Evolutionary conservation across 2,329 filamentous ascomycete species (phyloP), one percentile per base, ranked within the genome.

Genomic region (Podosphaera leucotricha): DNA sequence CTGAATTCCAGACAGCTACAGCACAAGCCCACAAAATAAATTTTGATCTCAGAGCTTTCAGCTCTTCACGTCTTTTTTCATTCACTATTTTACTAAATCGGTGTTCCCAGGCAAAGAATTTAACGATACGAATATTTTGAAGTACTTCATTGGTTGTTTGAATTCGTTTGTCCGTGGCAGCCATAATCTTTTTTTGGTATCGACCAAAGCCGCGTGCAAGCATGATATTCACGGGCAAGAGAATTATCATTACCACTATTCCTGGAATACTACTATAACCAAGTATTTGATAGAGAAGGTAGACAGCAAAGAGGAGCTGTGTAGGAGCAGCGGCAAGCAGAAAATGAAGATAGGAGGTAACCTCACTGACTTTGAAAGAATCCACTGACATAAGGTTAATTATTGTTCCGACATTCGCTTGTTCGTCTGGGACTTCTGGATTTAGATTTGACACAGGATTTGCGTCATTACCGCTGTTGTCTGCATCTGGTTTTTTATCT

Each of bases 381-480:
- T 98, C 92, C 36, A 98, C 92, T 10, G 90, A 92, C 90, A 98
- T 98, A 51, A 98, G 67, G 60, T 95, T 98, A 65, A 98, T 98
- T 55, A 98, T 94, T n/a, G 90, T 92, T 49, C 92, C 90, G 43
- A 92, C 70, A 48, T 90, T 94, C 35, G 85, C 87, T 62, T 92
- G 84, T 46, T 79, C 71, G 48, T 84, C 77, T 16, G 63, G 56
- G 2, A 53, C 53, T 43, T 64, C 56, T 19, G 44, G 20, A 2
- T 43, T 45, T 8, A 49, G 37, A 22, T 48, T 46, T 21, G 44
- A 24, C 13, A 44, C 44, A 6, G 44, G 36, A 37, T 44, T 43
- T 30, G 46, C 36, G 18, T 60, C 28, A 26, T 62, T 54, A 45
- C n/a, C n/a, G n/a, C n/a, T n/a, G n/a, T n/a, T n/a, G n/a, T 65